phyloP scores from a whole-genome alignment of 176 grass and related monocot genomes.

The Oropetium thomaeum region DNA sequence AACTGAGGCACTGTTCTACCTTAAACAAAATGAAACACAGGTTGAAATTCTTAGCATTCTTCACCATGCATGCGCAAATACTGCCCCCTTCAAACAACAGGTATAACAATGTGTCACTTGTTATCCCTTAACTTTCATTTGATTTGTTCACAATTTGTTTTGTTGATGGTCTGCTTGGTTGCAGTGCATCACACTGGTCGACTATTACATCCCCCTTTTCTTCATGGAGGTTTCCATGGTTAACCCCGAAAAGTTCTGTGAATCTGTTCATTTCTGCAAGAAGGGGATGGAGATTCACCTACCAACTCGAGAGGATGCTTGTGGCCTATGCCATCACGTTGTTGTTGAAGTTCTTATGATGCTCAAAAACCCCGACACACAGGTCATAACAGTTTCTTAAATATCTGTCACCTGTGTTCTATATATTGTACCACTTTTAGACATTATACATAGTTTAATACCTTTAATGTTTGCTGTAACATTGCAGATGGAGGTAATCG shows the following conservation, averaged over 20 bases:
- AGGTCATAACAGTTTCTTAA: conserved; percentile 24
- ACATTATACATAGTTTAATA: background rate
- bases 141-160: background rate
- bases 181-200: conserved; percentile 79
- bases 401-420: background rate
- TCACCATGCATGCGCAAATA: conserved; percentile 35
- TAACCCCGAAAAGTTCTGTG: conserved; percentile 57
- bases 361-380: conserved; percentile 51
- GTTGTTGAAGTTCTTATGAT: conserved; percentile 47
- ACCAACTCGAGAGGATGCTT: conserved; percentile 24
- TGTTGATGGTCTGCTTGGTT: background rate
- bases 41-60: conserved; percentile 57
- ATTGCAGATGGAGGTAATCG: conserved; percentile 43
- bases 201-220: conserved; percentile 64
- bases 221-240: conserved; percentile 56
- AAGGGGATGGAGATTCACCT: conserved; percentile 13
- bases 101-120: conserved; percentile 41
- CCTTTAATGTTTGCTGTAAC: background rate
- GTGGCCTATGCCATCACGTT: conserved; percentile 48
- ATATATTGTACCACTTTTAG: background rate
- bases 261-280: conserved; percentile 62
- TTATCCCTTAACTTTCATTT: background rate
- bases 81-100: conserved; percentile 55
- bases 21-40: conserved; percentile 61
- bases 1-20: conserved; percentile 41